A percentile compares a stretch with the other conserved stretches of the same genome.
phyloP scores from a whole-genome alignment of 2,329 filamentous ascomycete species.

The Hyphodiscus sp. region DNA sequence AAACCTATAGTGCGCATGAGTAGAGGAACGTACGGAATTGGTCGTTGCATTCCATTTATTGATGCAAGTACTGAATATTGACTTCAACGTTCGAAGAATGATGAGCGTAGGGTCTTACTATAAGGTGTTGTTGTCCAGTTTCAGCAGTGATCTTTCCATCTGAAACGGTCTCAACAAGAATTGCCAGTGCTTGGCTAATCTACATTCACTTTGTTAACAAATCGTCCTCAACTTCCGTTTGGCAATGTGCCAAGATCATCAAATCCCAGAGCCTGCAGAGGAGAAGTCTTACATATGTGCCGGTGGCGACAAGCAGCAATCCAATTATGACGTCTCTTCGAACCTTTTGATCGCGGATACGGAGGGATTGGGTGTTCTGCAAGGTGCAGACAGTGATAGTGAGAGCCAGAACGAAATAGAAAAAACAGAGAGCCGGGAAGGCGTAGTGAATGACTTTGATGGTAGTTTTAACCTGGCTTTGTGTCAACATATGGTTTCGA shows the following conservation, averaged over 20 bases:
- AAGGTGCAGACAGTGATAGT: conserved; percentile 47
- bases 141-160: conserved; percentile 21
- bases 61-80: neutral
- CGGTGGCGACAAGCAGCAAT: conserved; percentile 31
- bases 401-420: conserved; percentile 49
- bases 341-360: conserved; percentile 31
- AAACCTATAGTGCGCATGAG: conserved; percentile 35
- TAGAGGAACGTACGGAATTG: neutral
- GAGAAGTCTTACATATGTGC: conserved; percentile 36
- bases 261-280: conserved; percentile 39
- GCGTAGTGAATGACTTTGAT: conserved; percentile 44
- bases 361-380: conserved; percentile 37
- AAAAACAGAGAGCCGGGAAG: conserved; percentile 50
- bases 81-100: neutral
- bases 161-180: conserved; percentile 21
- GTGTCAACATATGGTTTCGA: conserved; percentile 5
- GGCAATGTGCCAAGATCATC: neutral
- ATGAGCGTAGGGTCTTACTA: neutral
- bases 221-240: too few relatives aligned
- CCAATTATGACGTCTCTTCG: conserved; percentile 39
- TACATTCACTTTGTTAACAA: conserved; percentile 32
- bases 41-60: neutral
- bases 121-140: neutral
- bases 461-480: conserved; percentile 12
- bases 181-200: conserved; percentile 26